phyloP scores from a whole-genome alignment of 2,329 filamentous ascomycete species.

The Massarina eburnea region DNA sequence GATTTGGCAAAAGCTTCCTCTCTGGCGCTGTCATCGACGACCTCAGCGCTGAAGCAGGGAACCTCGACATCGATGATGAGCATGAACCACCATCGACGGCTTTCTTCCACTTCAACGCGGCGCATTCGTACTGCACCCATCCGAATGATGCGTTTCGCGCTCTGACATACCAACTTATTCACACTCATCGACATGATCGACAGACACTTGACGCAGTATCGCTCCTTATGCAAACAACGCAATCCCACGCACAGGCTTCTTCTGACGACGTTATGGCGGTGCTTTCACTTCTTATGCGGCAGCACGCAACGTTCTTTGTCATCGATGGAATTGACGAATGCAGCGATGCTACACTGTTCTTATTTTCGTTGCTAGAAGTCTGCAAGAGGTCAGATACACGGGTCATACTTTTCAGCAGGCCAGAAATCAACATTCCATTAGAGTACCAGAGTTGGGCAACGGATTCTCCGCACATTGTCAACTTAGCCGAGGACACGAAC shows the following conservation, averaged over 20 bases:
- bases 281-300: constrained; percentile 27
- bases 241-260: constrained; percentile 25
- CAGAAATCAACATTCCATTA: constrained; percentile 25
- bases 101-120: constrained; percentile 28
- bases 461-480: constrained; percentile 25
- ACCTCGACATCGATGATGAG: constrained; percentile 25
- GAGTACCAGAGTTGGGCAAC: constrained; percentile 34
- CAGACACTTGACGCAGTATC: constrained; percentile 29
- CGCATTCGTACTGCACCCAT: constrained; percentile 16
- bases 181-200: constrained; percentile 24
- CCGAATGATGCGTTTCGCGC: constrained; percentile 27
- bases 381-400: constrained; percentile 26
- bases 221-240: constrained; percentile 27
- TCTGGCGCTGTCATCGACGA: constrained; percentile 26
- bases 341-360: constrained; percentile 18
- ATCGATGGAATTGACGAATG: constrained; percentile 35
- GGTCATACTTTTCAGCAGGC: constrained; percentile 29
- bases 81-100: constrained; percentile 22
- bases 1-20: constrained; percentile 35
- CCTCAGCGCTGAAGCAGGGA: constrained; percentile 19
- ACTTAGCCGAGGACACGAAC: constrained; percentile 20
- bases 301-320: constrained; percentile 34
- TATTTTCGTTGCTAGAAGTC: constrained; percentile 22
- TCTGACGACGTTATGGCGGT: constrained; percentile 29
- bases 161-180: constrained; percentile 27